These are phyloP conservation scores for Wickerhamomyces xylosicus DNA, from an alignment of 805 yeast species.

Conservation along the genomic window DNA sequence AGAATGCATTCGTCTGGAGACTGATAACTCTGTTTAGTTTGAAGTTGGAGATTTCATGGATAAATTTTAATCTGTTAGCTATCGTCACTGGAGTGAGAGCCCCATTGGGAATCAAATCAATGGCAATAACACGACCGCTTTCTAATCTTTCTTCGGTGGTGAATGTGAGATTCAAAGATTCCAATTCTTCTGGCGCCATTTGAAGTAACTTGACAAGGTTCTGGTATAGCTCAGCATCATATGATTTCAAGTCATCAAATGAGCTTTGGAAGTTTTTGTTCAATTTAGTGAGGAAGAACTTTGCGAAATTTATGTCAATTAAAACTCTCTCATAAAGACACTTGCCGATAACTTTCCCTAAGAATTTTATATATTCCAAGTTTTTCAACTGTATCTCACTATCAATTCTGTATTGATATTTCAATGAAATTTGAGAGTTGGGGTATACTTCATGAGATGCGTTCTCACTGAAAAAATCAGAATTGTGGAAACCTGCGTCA, in stretches of 20 bases:
- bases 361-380: slow-evolving; percentile 37
- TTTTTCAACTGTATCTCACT: slow-evolving; percentile 18
- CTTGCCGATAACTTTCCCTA: slow-evolving; percentile 82
- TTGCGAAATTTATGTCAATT: slow-evolving; percentile 77
- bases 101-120: slow-evolving; percentile 59
- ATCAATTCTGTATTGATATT: slow-evolving; percentile 23
- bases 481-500: slow-evolving; percentile 46
- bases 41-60: slow-evolving; percentile 69
- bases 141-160: slow-evolving; percentile 43
- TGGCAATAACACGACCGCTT: slow-evolving; percentile 22
- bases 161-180: slow-evolving; percentile 49
- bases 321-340: slow-evolving; percentile 78
- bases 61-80: slow-evolving; percentile 58
- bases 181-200: slow-evolving; percentile 46
- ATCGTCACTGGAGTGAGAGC: slow-evolving; percentile 41
- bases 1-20: slow-evolving; percentile 50
- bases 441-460: slow-evolving; percentile 63
- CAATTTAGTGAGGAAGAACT: slow-evolving; percentile 63
- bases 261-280: slow-evolving; percentile 38
- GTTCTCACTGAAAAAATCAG: slow-evolving; percentile 31
- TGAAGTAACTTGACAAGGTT: slow-evolving; percentile 53
- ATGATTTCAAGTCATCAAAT: slow-evolving; percentile 66
- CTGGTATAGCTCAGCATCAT: slow-evolving; percentile 58
- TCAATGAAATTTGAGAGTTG: slow-evolving; percentile 40
- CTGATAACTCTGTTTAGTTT: slow-evolving; percentile 56